Percentiles rank a stretch among this genome's conserved stretches.
Conservation (phyloP, 2,329 filamentous ascomycete species). For the Paracoccidioides brasiliensis region DNA sequence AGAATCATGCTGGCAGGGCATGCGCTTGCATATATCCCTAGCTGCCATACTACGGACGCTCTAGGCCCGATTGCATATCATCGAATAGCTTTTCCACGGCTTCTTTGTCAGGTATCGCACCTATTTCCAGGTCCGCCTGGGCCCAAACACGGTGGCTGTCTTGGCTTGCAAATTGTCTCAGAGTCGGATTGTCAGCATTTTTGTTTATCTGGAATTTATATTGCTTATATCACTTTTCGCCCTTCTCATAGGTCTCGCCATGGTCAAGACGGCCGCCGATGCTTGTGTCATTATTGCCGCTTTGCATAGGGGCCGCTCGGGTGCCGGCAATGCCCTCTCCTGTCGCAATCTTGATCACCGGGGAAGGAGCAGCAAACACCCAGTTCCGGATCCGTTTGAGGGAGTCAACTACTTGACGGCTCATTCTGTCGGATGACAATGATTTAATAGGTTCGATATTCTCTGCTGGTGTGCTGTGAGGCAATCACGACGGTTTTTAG, state of each 20-base stretch:
- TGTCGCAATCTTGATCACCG: not conserved
- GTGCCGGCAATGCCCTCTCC: conserved; percentile 1
- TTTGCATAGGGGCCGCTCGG: not conserved
- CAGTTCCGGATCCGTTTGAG: not conserved
- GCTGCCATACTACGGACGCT: too few relatives aligned
- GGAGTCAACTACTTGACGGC: not conserved
- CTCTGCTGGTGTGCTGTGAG: too few relatives aligned
- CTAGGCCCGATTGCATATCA: not conserved
- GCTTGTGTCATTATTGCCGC: conserved; percentile 1
- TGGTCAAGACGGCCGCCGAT: conserved; percentile 5
- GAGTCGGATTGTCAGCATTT: conserved; percentile 1
- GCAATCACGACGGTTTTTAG: too few relatives aligned
- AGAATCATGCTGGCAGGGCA: too few relatives aligned
- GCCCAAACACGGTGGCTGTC: not conserved
- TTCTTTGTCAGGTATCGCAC: not conserved
- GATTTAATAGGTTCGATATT: too few relatives aligned
- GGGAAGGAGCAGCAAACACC: not conserved
- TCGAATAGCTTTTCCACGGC: not conserved
- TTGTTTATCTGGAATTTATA: conserved; percentile 5
- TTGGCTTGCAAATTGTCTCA: not conserved
- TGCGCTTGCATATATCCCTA: too few relatives aligned
- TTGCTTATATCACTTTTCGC: not conserved
- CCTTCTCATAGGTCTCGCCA: not conserved
- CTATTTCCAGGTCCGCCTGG: not conserved
- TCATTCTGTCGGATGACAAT: too few relatives aligned